Base-by-base conservation (phyloP, 192 early-diverging fungal genomes). In the Rhizoclosmatium globosum region DNA sequence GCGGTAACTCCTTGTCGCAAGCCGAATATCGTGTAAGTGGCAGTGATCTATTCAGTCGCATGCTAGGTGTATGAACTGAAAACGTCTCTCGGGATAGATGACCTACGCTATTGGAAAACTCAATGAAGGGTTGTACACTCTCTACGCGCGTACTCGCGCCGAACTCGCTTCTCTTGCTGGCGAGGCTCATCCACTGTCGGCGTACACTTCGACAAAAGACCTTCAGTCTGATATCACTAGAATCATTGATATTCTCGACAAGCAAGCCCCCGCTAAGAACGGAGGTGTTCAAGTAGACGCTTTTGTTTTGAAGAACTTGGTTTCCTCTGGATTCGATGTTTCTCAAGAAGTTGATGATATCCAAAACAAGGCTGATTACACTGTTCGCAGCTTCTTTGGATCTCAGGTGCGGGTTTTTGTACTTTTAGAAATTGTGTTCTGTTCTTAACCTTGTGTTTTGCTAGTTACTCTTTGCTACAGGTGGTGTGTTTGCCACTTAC, bases 81-180 rank as follows among this genome's bases (percentile, higher is more conserved):
- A 17, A 72, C 7, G 9, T 60, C 13, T 61, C 31, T 21, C 39
- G 7, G 50, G 11, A 46, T 39, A 82, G 81, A 86, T 86, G 85
- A 80, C 79, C 17, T 84, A 86, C 59, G 73, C 79, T 3, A 64
- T 82, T 39, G 85, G 85, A 47, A 82, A 79, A 62, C 56, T 84
- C 47, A 86, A 86, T 71, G 82, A 86, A 59, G 85, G 81, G 19
- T 64, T 82, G 15, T 67, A 76, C 65, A 59, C 66, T 6, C 66
- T 84, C 1, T 78, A 74, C 76, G 69, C 81, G 59, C 77, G 76
- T 31, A 77, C 82, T 6, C 71, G 57, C 6, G 43, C 71, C n/a
- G 67, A 79, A 45, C 78, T 83, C 6, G 44, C 50, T 7, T 42
- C 68, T 19, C 42, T 83, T 13, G 57, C 71, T 21, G 43, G 19